These are phyloP conservation scores for Cyclotella sp. DNA, from an alignment of 108 stramenopile genomes.

Conservation along the genomic window DNA sequence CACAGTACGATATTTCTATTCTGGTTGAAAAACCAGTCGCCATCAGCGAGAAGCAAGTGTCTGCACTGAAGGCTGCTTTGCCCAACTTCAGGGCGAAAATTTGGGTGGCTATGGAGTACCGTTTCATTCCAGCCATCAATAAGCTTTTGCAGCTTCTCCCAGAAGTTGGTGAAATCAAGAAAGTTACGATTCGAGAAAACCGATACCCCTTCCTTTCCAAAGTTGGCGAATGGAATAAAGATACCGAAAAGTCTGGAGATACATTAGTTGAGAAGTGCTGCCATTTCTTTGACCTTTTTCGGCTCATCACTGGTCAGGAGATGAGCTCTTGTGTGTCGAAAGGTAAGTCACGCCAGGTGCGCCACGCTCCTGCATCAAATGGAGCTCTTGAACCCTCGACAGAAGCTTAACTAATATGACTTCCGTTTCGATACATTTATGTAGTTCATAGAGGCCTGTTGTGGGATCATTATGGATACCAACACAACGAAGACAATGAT, in stretches of 20 bases:
- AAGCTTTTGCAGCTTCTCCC: constrained; percentile 67
- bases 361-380: background rate
- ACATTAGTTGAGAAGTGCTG: constrained; percentile 89
- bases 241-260: constrained; percentile 74
- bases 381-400: background rate
- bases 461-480: constrained; percentile 61
- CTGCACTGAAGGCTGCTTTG: constrained; percentile 49
- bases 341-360: constrained; percentile 33
- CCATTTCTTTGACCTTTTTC: constrained; percentile 89
- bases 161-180: constrained; percentile 77
- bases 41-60: constrained; percentile 72
- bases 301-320: constrained; percentile 80
- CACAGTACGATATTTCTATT: constrained; percentile 67
- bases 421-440: background rate
- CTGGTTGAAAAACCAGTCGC: constrained; percentile 84
- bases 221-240: constrained; percentile 83
- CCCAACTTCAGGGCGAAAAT: constrained; percentile 62
- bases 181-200: constrained; percentile 86
- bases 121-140: constrained; percentile 85
- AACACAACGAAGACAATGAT: constrained; percentile 36
- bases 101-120: constrained; percentile 92
- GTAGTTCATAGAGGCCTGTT: constrained; percentile 72
- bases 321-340: constrained; percentile 56
- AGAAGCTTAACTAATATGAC: constrained; percentile 7
- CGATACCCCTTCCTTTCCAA: constrained; percentile 86